Conservation (phyloP, 345 rosid genomes). For the Eutrema japonicum region DNA sequence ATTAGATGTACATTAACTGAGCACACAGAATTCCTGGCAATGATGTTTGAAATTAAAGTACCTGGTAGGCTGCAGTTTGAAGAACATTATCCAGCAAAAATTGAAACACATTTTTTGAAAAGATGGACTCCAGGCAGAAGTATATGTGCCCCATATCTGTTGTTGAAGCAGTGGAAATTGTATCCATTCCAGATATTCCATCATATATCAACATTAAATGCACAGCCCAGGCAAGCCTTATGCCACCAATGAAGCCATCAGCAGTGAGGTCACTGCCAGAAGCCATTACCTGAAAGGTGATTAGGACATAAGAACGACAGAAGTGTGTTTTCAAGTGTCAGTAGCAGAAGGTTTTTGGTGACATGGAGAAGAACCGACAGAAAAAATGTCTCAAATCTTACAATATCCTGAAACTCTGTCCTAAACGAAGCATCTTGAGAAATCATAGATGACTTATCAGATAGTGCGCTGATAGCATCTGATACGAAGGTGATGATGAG, state of each 20-base stretch:
- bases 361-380: conserved; percentile 20
- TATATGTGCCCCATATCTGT: conserved; percentile 64
- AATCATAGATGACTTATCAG: conserved; percentile 78
- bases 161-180: conserved; percentile 56
- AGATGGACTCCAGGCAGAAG: conserved; percentile 76
- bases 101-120: conserved; percentile 77
- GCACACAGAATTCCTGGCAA: not conserved
- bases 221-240: conserved; percentile 91
- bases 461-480: conserved; percentile 82
- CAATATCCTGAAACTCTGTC: conserved; percentile 86
- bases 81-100: conserved; percentile 83
- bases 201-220: conserved; percentile 84
- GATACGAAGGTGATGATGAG: conserved; percentile 83
- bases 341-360: conserved; percentile 24
- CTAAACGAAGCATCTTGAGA: conserved; percentile 79
- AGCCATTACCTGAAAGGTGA: conserved; percentile 71
- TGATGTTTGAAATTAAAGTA: conserved; percentile 31
- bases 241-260: conserved; percentile 78
- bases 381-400: conserved; percentile 52
- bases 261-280: conserved; percentile 56
- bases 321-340: conserved; percentile 21
- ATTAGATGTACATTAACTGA: not conserved
- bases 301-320: conserved; percentile 38
- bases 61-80: conserved; percentile 89
- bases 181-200: conserved; percentile 59